Base-by-base conservation (phyloP, 768 basidiomycete genomes). In the Boletus vermiculosoides region DNA sequence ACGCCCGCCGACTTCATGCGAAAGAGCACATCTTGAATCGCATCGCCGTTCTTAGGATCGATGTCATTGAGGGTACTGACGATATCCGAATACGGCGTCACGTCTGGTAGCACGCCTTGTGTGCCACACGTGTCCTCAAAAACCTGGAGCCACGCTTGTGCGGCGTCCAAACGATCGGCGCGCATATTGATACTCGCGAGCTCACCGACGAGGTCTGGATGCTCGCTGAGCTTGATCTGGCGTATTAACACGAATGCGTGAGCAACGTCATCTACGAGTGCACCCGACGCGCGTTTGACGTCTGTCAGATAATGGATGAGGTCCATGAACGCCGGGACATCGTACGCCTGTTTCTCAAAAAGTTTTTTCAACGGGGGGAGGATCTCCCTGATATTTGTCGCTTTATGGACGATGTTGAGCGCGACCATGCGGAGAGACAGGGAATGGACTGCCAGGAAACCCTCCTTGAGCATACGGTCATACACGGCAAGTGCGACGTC, bases 151-250 rank as follows among this genome's bases (percentile, higher is more conserved):
- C 75, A 73, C 2, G 37, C 47, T 36, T 68, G 62, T 2, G 76
- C 63, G 20, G 58, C 67, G 23, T 70, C 67, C 10, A 74, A 52
- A 20, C 69, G 59, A 8, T 71, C 73, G 0, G 68, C 68, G 8
- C 72, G 71, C n/a, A 72, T 64, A 36, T 76, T 75, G 20, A 74
- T 60, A 15, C 74, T 69, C 11, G 76, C 71, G 13, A 83, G 69
- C 36, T 72, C 68, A 13, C 69, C 66, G 31, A 82, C 20, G 9
- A 16, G 60, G 7, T 66, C 52, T n/a, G 67, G 67, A 30, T 67
- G 74, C 34, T 70, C 74, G 50, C 52, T 66, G 7, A 73, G 48
- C 34, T 25, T 55, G n/a, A 65, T 54, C 10, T 50, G 47, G 28
- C 54, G 62, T 25, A 54, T 55, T 15, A 54, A 59, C 5, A 61